These are phyloP conservation scores for Calocybe gangraenosa DNA, from an alignment of 768 basidiomycete species.

Conservation along the genomic window DNA sequence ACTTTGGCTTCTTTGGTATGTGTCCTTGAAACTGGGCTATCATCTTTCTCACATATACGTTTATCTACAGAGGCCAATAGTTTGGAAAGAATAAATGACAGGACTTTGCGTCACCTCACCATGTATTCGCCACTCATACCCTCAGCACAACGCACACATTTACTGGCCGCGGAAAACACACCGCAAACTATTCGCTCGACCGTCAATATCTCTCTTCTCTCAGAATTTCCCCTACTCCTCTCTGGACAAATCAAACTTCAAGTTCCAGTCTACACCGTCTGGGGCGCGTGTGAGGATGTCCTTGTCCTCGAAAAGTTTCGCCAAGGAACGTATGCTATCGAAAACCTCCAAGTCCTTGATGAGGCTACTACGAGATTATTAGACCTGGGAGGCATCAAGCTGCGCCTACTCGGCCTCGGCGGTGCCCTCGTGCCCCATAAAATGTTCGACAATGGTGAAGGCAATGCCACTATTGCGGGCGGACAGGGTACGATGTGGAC, in stretches of 20 bases:
- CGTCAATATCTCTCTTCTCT: slow-evolving; percentile 74
- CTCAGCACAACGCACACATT: slow-evolving; percentile 71
- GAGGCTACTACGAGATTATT: slow-evolving; percentile 93
- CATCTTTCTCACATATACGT: neutral
- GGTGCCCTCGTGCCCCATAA: slow-evolving; percentile 95
- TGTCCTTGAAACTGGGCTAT: slow-evolving; percentile 11
- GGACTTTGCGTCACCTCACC: slow-evolving; percentile 91
- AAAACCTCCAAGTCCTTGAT: slow-evolving; percentile 89
- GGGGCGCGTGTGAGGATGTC: slow-evolving; percentile 98
- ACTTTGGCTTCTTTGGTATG: slow-evolving; percentile 97
- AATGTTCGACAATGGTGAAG: slow-evolving; percentile 92
- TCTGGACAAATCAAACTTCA: slow-evolving; percentile 87
- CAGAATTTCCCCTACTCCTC: slow-evolving; percentile 91
- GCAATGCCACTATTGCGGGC: slow-evolving; percentile 94
- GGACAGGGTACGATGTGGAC: slow-evolving; percentile 99
- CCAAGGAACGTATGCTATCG: slow-evolving; percentile 72
- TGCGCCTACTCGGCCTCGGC: slow-evolving; percentile 92
- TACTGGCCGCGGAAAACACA: slow-evolving; percentile 70
- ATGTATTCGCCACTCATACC: slow-evolving; percentile 95
- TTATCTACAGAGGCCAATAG: slow-evolving; percentile 64
- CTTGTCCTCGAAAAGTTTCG: slow-evolving; percentile 91
- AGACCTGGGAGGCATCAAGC: slow-evolving; percentile 89
- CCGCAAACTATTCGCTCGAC: slow-evolving; percentile 66
- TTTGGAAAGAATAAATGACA: slow-evolving; percentile 88
- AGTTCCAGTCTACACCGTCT: slow-evolving; percentile 93